Evolutionary conservation across 148 eudicot genomes (phyloP).

Genomic region (Camellia sinensis): DNA sequence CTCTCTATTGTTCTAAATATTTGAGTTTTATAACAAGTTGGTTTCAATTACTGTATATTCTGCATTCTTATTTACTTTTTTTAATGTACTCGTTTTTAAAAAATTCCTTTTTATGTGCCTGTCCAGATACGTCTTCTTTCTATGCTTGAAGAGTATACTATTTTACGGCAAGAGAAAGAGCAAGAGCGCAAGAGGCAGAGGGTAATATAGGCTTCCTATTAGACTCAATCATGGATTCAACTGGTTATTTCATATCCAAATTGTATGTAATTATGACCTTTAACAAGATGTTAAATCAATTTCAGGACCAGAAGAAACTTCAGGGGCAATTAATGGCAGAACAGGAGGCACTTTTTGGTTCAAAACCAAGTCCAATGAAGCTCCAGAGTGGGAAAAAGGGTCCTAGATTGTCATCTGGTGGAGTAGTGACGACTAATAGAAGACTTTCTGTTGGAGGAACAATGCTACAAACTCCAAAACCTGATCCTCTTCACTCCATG

Average conservation of each 20-base stretch:
- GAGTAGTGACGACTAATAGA: conserved; percentile 40
- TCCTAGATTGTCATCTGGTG: conserved; percentile 58
- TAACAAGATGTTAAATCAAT: neutral
- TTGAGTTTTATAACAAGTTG: neutral
- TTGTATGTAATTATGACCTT: neutral
- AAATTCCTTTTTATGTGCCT: conserved; percentile 7
- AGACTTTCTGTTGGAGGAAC: conserved; percentile 61
- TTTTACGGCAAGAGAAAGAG: conserved; percentile 71
- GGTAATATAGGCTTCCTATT: conserved; percentile 36
- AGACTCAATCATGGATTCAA: neutral
- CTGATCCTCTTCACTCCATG: conserved; percentile 39
- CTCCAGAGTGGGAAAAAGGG: conserved; percentile 60
- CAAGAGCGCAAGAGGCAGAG: conserved; percentile 74
- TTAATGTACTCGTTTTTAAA: neutral
- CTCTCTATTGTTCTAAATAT: neutral
- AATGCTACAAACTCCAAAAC: conserved; percentile 55
- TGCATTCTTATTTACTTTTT: neutral
- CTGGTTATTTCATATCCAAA: neutral
- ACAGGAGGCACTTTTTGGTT: conserved; percentile 81
- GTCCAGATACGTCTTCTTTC: conserved; percentile 66
- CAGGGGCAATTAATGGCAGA: conserved; percentile 79
- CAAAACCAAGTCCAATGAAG: conserved; percentile 90
- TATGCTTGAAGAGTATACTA: conserved; percentile 73
- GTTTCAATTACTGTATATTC: neutral
- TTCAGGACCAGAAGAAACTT: conserved; percentile 91